Conservation (phyloP, 805 yeast species). For the Kluyveromyces wickerhamii region DNA sequence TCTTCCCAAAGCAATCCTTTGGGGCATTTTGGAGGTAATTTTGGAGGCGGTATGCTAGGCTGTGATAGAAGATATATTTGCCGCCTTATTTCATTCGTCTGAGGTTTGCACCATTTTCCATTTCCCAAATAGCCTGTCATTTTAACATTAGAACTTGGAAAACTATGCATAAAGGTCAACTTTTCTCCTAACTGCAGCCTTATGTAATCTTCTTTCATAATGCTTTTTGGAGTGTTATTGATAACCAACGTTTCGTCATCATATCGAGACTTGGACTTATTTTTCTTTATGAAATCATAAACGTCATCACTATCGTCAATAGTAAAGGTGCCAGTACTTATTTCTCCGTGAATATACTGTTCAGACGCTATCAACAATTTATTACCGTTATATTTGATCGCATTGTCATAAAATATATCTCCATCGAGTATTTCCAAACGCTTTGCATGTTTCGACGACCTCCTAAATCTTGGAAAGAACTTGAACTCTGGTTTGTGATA, state of each 20-base stretch:
- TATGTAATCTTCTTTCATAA: slow-evolving; percentile 4
- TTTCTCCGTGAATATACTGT: background rate
- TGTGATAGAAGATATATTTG: background rate
- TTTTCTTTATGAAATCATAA: slow-evolving; percentile 3
- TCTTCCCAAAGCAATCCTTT: slow-evolving; percentile 19
- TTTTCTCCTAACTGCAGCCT: background rate
- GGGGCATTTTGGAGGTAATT: slow-evolving; percentile 19
- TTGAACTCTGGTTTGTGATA: background rate
- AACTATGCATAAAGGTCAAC: background rate
- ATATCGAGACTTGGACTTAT: slow-evolving; percentile 4
- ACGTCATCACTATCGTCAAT: background rate
- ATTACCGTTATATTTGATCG: background rate
- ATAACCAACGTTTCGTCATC: slow-evolving; percentile 6
- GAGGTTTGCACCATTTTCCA: slow-evolving; percentile 13
- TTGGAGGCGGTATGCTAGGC: slow-evolving; percentile 10
- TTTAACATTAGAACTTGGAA: slow-evolving; percentile 10
- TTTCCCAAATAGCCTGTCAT: slow-evolving; percentile 18
- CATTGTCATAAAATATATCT: slow-evolving; percentile 1
- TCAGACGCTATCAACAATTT: background rate
- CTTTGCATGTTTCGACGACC: background rate
- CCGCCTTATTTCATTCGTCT: background rate
- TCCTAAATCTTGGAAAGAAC: slow-evolving; percentile 2
- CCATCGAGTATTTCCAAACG: background rate
- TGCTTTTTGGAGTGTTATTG: background rate
- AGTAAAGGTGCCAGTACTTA: background rate